These are phyloP conservation scores for Bretschneidera sinensis DNA, from an alignment of 345 rosid species.

Conservation along the genomic window DNA sequence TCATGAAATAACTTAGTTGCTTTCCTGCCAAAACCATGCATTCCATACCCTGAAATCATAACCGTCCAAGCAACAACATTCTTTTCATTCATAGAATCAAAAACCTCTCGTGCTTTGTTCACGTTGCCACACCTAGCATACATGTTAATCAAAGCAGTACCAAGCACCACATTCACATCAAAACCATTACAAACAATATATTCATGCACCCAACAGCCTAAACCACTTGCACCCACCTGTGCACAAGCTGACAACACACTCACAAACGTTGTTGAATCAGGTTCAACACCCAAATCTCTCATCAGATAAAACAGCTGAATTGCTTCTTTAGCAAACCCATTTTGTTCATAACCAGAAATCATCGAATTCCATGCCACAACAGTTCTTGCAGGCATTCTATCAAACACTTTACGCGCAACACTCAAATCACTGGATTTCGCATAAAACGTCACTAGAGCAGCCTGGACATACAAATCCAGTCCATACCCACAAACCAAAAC, in stretches of 20 bases:
- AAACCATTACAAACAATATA: constrained; percentile 29
- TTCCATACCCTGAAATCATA: constrained; percentile 83
- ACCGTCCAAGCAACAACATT: constrained; percentile 88
- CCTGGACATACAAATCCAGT: constrained; percentile 55
- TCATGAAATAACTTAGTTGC: constrained; percentile 48
- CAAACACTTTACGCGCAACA: constrained; percentile 63
- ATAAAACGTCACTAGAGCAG: constrained; percentile 58
- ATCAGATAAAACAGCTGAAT: constrained; percentile 49
- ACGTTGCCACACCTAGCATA: constrained; percentile 75
- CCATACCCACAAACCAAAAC: constrained; percentile 53
- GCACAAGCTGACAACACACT: constrained; percentile 74
- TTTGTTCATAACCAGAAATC: constrained; percentile 78
- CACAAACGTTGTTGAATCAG: constrained; percentile 66
- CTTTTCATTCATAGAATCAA: constrained; percentile 53
- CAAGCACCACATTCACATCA: constrained; percentile 59
- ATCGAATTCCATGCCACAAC: constrained; percentile 84
- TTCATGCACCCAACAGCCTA: constrained; percentile 71
- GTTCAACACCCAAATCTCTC: constrained; percentile 41
- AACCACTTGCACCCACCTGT: constrained; percentile 48
- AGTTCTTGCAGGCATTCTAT: constrained; percentile 50
- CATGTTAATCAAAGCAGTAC: constrained; percentile 77
- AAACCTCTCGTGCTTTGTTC: constrained; percentile 51
- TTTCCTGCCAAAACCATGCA: constrained; percentile 61
- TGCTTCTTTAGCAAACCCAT: constrained; percentile 60
- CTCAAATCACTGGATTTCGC: constrained; percentile 37